Conservation (phyloP, 495 filamentous ascomycete genomes). For the Copromyces sp. region DNA sequence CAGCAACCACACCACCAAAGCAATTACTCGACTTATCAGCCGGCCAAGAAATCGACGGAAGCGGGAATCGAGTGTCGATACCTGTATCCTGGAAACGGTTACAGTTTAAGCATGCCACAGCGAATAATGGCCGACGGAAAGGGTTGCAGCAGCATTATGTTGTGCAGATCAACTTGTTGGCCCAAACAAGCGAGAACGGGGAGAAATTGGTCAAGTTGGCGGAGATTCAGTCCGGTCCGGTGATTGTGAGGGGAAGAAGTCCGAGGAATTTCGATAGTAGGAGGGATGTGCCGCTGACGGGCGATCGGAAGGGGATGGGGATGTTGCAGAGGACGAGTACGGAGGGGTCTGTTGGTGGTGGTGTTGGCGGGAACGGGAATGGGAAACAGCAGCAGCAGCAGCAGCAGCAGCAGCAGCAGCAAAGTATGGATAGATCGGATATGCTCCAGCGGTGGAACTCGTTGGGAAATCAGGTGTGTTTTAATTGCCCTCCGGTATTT, state of each 20-base stretch:
- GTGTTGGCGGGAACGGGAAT: not conserved
- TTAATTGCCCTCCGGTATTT: not conserved
- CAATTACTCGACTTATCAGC: slow-evolving; percentile 64
- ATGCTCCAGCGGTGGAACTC: slow-evolving; percentile 29
- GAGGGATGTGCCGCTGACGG: slow-evolving; percentile 54
- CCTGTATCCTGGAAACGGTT: slow-evolving; percentile 84
- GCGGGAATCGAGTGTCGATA: slow-evolving; percentile 58
- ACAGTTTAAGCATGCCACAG: slow-evolving; percentile 87
- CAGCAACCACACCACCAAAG: slow-evolving; percentile 38
- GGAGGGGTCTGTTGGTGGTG: not conserved
- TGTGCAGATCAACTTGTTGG: slow-evolving; percentile 52
- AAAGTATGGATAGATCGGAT: slow-evolving; percentile 18
- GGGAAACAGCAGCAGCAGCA: not conserved
- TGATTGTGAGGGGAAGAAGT: slow-evolving; percentile 59
- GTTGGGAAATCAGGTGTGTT: slow-evolving; percentile 20
- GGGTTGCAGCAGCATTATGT: slow-evolving; percentile 63
- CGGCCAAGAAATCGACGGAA: slow-evolving; percentile 53
- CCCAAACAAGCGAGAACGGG: slow-evolving; percentile 39
- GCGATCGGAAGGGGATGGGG: slow-evolving; percentile 25
- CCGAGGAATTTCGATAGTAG: slow-evolving; percentile 60
- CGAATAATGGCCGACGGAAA: slow-evolving; percentile 67
- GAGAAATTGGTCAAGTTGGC: slow-evolving; percentile 48
- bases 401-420: slow-evolving; percentile 1
- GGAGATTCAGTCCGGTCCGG: slow-evolving; percentile 53
- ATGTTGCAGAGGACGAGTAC: slow-evolving; percentile 15